Percentiles rank a stretch among this genome's conserved stretches.
Evolutionary conservation across 768 basidiomycete genomes (phyloP).

Genomic region (Mycena venus): DNA sequence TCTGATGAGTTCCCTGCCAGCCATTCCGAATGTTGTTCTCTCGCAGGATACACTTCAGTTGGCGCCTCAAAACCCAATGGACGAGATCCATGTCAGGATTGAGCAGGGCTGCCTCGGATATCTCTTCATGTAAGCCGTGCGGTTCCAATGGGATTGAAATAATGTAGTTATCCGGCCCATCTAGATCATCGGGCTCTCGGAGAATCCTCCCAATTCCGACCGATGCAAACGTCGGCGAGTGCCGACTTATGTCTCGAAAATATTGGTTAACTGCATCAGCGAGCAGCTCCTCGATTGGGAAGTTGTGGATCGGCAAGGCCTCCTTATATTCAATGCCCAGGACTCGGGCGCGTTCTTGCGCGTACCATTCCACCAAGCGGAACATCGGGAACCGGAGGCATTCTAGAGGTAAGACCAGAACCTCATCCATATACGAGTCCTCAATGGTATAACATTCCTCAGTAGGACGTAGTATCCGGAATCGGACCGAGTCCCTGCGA

Average conservation of each 20-base stretch:
- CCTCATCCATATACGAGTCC: no score
- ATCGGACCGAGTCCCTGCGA: no score
- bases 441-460: no score
- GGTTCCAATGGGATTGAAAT: no score
- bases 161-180: no score
- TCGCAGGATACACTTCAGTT: no score
- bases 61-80: no score
- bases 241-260: neutral
- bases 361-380: no score
- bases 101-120: neutral
- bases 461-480: no score
- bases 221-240: neutral
- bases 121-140: neutral
- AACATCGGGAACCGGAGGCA: neutral
- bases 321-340: neutral
- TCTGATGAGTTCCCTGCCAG: no score
- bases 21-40: no score
- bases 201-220: neutral
- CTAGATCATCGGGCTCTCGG: neutral
- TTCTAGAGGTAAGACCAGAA: neutral
- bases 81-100: neutral
- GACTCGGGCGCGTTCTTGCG: neutral
- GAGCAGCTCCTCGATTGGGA: neutral
- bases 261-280: neutral
- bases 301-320: neutral